Percentiles rank a stretch among this genome's conserved stretches.
phyloP scores from a whole-genome alignment of 2,329 filamentous ascomycete genomes.

The Aspergillus floridensis region DNA sequence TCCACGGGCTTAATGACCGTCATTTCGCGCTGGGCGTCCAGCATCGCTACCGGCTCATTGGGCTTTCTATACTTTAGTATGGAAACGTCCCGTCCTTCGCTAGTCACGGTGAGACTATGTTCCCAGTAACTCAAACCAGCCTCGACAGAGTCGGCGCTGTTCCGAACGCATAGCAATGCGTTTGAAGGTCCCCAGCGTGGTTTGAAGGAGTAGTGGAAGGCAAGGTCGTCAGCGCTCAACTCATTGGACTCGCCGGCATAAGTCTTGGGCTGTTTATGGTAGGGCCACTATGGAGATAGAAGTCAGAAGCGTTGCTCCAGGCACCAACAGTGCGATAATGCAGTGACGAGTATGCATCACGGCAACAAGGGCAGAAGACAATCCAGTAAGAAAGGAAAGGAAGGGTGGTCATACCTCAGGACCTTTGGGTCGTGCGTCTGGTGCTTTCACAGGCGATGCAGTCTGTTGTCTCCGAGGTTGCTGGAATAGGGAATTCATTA shows the following conservation, averaged over 20 bases:
- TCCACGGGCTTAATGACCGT: constrained; percentile 51
- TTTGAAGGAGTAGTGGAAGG: constrained; percentile 71
- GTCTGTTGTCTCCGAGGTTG: constrained; percentile 53
- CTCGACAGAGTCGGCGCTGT: constrained; percentile 32
- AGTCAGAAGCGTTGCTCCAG: constrained; percentile 13
- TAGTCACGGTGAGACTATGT: constrained; percentile 49
- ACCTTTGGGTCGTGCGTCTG: constrained; percentile 59
- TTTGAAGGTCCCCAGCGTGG: constrained; percentile 77
- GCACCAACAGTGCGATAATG: background rate
- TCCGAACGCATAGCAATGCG: constrained; percentile 63
- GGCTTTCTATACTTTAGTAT: constrained; percentile 26
- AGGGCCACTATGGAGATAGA: constrained; percentile 68
- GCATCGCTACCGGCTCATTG: constrained; percentile 28
- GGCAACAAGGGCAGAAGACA: background rate
- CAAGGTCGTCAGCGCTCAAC: constrained; percentile 62
- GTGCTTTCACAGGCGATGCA: constrained; percentile 52
- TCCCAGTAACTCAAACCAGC: constrained; percentile 45
- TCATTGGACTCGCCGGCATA: constrained; percentile 60
- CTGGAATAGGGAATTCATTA: constrained; percentile 93
- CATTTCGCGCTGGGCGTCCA: constrained; percentile 36
- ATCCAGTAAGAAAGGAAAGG: constrained; percentile 26
- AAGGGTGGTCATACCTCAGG: constrained; percentile 80
- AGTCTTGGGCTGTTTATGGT: constrained; percentile 73
- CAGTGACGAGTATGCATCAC: background rate
- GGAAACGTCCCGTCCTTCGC: constrained; percentile 33